These are phyloP conservation scores for Abelmoschus esculentus DNA, from an alignment of 345 rosid species.

Conservation along the genomic window DNA sequence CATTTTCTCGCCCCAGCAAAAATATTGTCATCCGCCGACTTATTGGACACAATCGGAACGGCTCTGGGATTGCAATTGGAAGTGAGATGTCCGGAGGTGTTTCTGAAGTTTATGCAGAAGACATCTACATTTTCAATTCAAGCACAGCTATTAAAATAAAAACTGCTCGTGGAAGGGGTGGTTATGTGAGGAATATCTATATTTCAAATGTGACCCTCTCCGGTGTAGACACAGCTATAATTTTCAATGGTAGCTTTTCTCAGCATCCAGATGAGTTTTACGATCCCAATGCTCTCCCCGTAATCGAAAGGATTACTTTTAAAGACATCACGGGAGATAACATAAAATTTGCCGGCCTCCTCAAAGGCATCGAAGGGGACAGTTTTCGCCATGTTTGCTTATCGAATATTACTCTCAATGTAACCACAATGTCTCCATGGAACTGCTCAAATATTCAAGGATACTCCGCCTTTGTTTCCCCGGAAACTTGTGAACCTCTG, in stretches of 20 bases:
- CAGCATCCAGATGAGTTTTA: constrained; percentile 82
- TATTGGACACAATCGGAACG: constrained; percentile 53
- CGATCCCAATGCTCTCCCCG: constrained; percentile 71
- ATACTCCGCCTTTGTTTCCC: constrained; percentile 63
- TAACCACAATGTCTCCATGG: constrained; percentile 57
- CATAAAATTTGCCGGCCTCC: constrained; percentile 63
- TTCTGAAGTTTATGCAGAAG: constrained; percentile 62
- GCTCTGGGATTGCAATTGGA: constrained; percentile 85
- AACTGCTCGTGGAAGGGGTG: constrained; percentile 93
- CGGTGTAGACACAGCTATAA: constrained; percentile 54
- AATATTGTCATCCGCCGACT: constrained; percentile 64
- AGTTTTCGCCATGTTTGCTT: constrained; percentile 64
- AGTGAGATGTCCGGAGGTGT: constrained; percentile 99
- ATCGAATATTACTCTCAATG: constrained; percentile 43
- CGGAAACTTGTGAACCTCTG: constrained; percentile 60
- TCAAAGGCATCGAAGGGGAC: constrained; percentile 82
- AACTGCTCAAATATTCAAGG: constrained; percentile 70
- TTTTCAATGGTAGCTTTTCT: constrained; percentile 62
- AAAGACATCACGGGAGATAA: constrained; percentile 58
- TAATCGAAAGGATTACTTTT: constrained; percentile 56
- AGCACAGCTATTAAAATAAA: constrained; percentile 64
- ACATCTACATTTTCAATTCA: constrained; percentile 52
- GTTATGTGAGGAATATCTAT: constrained; percentile 69
- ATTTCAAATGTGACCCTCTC: constrained; percentile 52
- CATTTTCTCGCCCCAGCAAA: constrained; percentile 65